Evolutionary conservation across 306 rosid genomes (phyloP), one percentile per base, ranked within the genome.

Genomic region (Cicer bijugum): DNA sequence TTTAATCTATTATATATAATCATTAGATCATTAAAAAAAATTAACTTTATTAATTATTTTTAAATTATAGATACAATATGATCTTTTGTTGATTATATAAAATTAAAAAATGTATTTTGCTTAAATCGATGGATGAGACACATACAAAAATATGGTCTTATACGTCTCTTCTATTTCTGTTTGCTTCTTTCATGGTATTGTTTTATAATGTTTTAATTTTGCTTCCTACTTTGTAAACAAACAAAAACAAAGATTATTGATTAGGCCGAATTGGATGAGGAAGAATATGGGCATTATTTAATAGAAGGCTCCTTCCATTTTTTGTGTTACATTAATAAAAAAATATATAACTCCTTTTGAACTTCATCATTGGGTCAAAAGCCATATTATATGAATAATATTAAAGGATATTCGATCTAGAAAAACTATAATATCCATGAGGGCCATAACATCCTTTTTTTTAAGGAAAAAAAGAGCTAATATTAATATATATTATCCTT

Each of bases 301-400:
- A 12, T n/a, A n/a, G n/a, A 39, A 23, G 12, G 28, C n/a, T 58
- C 12, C 7, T 3, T 74, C 61, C 69, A 11, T 35, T 57, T 57
- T 11, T 46, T 14, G 7, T 61, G 43, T 61, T 10, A 71, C 40
- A 55, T 67, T 7, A 43, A 40, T 45, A 4, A 56, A 44, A 44
- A 5, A 40, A 53, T 45, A 8, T 28, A 68, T 56, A 63, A 20
- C 55, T 16, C 44, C 20, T 38, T 52, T 43, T 55, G 39, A 64
- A 62, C 71, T 67, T 37, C 80, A 61, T 75, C 53, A 42, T 69
- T 75, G 51, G 67, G 80, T 75, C 76, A 80, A 80, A 62, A 74
- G 64, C 38, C 39, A 66, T 19, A 10, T 33, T 56, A 2, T 35
- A 65, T 55, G 48, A 19, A 17, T 19, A 16, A 43, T 35, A 38